Conservation (phyloP, 768 basidiomycete species). For the Daedaleopsis nitida region DNA sequence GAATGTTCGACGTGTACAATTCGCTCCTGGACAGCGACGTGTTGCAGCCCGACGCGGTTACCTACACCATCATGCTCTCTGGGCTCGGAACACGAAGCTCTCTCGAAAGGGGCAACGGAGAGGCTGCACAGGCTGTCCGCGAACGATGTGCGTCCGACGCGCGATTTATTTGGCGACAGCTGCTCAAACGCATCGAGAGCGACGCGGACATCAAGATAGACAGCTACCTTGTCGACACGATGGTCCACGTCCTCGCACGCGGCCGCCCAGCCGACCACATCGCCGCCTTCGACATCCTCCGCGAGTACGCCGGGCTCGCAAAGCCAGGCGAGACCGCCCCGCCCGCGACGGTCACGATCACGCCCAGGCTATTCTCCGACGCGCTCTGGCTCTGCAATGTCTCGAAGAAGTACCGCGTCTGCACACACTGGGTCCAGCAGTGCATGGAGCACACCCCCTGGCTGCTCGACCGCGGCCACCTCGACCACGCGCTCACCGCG, state of each 20-base stretch:
- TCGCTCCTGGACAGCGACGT: slow-evolving; percentile 64
- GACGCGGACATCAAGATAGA: slow-evolving; percentile 52
- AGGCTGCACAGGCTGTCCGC: slow-evolving; percentile 25
- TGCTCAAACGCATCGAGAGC: slow-evolving; percentile 54
- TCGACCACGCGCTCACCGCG: slow-evolving; percentile 64
- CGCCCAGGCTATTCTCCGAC: slow-evolving; percentile 49
- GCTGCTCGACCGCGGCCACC: slow-evolving; percentile 54
- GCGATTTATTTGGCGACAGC: slow-evolving; percentile 69
- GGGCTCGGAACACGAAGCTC: slow-evolving; percentile 40
- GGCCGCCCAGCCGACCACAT: slow-evolving; percentile 62
- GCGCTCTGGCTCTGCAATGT: slow-evolving; percentile 58
- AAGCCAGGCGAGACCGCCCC: slow-evolving; percentile 43
- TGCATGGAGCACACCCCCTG: slow-evolving; percentile 49
- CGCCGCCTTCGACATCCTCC: slow-evolving; percentile 66
- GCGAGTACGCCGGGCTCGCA: slow-evolving; percentile 63
- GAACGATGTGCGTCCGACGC: slow-evolving; percentile 63
- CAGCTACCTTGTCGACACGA: slow-evolving; percentile 50
- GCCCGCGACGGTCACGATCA: slow-evolving; percentile 43
- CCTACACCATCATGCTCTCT: slow-evolving; percentile 69
- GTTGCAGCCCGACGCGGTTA: slow-evolving; percentile 56
- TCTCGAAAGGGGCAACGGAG: slow-evolving; percentile 21
- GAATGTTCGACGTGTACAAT: slow-evolving; percentile 77
- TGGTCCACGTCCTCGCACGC: slow-evolving; percentile 55
- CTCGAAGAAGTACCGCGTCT: slow-evolving; percentile 47
- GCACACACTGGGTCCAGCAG: slow-evolving; percentile 60